Percentiles rank a stretch among this genome's conserved stretches.
phyloP scores from a whole-genome alignment of 768 basidiomycete genomes.

The Russula abietina region DNA sequence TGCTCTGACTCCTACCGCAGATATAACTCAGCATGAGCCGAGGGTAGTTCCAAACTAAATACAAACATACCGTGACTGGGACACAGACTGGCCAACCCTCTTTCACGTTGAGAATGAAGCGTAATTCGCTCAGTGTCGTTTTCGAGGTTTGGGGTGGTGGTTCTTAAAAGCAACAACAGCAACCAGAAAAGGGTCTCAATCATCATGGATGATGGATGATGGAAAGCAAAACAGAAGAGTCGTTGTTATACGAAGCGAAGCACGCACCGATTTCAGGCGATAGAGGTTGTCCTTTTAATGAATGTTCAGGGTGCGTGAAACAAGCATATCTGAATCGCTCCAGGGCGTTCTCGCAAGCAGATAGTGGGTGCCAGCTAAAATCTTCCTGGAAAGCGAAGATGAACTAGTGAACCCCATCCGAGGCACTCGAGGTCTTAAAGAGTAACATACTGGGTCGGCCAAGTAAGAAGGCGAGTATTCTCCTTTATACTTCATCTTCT shows the following conservation, averaged over 20 bases:
- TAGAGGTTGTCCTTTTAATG: conserved; percentile 28
- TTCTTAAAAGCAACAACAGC: neutral
- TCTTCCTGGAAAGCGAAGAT: conserved; percentile 48
- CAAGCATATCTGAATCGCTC: conserved; percentile 62
- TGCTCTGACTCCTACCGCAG: conserved; percentile 16
- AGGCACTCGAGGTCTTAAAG: neutral
- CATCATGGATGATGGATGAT: no score
- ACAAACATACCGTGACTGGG: conserved; percentile 15
- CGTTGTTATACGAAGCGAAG: neutral
- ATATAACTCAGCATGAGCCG: neutral
- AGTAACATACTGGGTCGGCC: conserved; percentile 64
- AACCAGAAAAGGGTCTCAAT: no score
- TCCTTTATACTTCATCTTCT: conserved; percentile 95
- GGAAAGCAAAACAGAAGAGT: no score
- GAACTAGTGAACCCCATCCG: neutral
- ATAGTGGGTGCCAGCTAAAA: conserved; percentile 68
- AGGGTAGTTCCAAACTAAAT: neutral
- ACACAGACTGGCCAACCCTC: neutral
- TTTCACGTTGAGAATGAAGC: neutral
- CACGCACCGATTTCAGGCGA: conserved; percentile 2
- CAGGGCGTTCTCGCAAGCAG: conserved; percentile 52
- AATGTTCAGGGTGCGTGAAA: conserved; percentile 61
- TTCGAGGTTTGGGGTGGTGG: conserved; percentile 10
- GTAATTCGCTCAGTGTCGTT: neutral
- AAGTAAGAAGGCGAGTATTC: conserved; percentile 88